phyloP scores from a whole-genome alignment of 306 rosid genomes.

The Elaeagnus macrophylla region DNA sequence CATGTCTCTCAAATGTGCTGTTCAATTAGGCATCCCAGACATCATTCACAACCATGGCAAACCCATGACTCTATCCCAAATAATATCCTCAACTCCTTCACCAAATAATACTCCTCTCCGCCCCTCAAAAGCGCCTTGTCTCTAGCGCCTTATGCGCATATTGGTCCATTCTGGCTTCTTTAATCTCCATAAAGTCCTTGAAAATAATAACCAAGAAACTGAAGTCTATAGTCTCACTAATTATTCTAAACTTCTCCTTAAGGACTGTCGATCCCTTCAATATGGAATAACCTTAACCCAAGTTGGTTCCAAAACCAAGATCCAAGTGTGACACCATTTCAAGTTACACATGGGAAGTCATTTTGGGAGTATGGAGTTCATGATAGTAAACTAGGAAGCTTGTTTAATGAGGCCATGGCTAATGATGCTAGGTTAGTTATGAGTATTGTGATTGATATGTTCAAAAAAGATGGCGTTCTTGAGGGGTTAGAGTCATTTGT shows the following conservation, averaged over 20 bases:
- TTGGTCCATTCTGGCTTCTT: too few relatives aligned
- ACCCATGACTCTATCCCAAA: constrained; percentile 33
- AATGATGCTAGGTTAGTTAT: constrained; percentile 30
- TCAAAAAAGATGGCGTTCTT: constrained; percentile 27
- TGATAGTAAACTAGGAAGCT: constrained; percentile 1
- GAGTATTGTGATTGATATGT: constrained; percentile 24
- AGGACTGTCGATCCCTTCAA: constrained; percentile 10
- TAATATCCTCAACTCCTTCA: constrained; percentile 25
- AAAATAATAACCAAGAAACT: constrained; percentile 5
- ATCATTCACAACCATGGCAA: constrained; percentile 26
- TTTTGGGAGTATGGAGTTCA: constrained; percentile 29
- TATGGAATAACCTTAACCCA: constrained; percentile 12
- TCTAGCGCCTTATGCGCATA: constrained; percentile 34
- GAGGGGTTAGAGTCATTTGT: constrained; percentile 18
- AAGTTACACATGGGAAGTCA: constrained; percentile 20
- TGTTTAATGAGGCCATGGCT: constrained; percentile 40
- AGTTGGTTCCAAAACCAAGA: constrained; percentile 1
- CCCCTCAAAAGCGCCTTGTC: constrained; percentile 15
- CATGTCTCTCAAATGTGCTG: constrained; percentile 18
- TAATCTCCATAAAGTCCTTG: constrained; percentile 2
- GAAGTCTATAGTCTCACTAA: constrained; percentile 30
- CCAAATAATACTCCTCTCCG: too few relatives aligned
- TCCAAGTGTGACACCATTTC: constrained; percentile 21
- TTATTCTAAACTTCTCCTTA: constrained; percentile 33
- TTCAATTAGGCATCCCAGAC: constrained; percentile 18